A percentile compares a stretch with the other conserved stretches of the same genome.
phyloP scores from a whole-genome alignment of 2,329 filamentous ascomycete species.

The Didymosphaeria variabile region DNA sequence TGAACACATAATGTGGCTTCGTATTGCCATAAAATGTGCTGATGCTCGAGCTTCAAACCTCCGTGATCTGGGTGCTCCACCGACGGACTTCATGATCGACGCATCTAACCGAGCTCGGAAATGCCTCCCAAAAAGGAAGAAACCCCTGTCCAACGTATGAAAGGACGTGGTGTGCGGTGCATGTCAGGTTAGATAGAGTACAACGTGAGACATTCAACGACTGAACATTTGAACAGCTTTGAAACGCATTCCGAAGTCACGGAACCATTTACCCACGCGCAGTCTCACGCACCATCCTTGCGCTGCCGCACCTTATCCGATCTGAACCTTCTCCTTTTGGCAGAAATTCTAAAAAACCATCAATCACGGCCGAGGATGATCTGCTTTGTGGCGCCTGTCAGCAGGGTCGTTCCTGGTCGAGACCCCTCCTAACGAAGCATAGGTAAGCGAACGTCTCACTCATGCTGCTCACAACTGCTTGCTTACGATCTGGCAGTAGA shows the following conservation, averaged over 20 bases:
- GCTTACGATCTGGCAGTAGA: no score
- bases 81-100: background rate
- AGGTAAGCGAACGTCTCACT: background rate
- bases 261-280: constrained; percentile 6
- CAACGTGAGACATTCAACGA: no score
- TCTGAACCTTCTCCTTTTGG: constrained; percentile 32
- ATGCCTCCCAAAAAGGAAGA: background rate
- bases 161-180: background rate
- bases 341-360: constrained; percentile 27
- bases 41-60: background rate
- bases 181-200: background rate
- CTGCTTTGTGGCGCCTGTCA: constrained; percentile 30
- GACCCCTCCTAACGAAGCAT: background rate
- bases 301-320: constrained; percentile 6
- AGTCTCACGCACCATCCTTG: constrained; percentile 8
- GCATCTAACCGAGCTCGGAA: background rate
- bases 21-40: background rate
- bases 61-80: background rate
- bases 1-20: background rate
- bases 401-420: constrained; percentile 3
- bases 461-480: no score
- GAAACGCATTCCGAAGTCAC: background rate
- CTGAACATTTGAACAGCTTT: background rate
- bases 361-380: constrained; percentile 36
- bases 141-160: background rate